These are phyloP conservation scores for Lactifluus hygrophoroides DNA, from an alignment of 768 basidiomycete genomes.

Conservation along the genomic window DNA sequence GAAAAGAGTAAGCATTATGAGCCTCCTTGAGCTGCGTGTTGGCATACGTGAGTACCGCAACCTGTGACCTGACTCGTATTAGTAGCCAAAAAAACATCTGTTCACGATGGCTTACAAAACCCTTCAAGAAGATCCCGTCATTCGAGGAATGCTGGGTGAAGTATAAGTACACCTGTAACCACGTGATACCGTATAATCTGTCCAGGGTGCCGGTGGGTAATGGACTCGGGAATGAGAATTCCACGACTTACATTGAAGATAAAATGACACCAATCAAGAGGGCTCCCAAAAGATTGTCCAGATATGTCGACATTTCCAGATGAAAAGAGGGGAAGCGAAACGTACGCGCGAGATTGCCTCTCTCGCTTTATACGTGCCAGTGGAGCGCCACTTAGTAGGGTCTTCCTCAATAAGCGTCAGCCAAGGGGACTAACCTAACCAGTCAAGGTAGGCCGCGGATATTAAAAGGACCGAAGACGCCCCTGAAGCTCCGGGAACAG, in stretches of 20 bases:
- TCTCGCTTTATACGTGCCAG: not conserved
- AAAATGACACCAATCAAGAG: conserved; percentile 3
- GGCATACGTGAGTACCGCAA: conserved; percentile 4
- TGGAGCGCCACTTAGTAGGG: too few species aligned
- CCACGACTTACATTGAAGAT: conserved; percentile 5
- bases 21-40: not conserved
- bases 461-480: not conserved
- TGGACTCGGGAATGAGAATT: not conserved
- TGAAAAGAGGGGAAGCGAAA: not conserved
- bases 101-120: conserved; percentile 5
- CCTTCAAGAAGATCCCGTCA: conserved; percentile 1
- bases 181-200: conserved; percentile 13
- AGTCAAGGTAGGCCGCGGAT: not conserved
- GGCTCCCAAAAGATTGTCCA: conserved; percentile 3
- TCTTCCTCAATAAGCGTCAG: not conserved
- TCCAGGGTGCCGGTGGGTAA: not conserved
- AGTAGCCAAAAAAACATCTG: not conserved
- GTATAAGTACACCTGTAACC: conserved; percentile 11
- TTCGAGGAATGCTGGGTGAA: conserved; percentile 4
- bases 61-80: not conserved
- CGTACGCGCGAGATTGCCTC: not conserved
- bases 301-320: not conserved
- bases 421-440: not conserved
- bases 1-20: not conserved
- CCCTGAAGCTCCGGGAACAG: not conserved